These are phyloP conservation scores for Cryptosporidium ubiquitum DNA, from an alignment of 169 alveolate genomes.

Conservation along the genomic window DNA sequence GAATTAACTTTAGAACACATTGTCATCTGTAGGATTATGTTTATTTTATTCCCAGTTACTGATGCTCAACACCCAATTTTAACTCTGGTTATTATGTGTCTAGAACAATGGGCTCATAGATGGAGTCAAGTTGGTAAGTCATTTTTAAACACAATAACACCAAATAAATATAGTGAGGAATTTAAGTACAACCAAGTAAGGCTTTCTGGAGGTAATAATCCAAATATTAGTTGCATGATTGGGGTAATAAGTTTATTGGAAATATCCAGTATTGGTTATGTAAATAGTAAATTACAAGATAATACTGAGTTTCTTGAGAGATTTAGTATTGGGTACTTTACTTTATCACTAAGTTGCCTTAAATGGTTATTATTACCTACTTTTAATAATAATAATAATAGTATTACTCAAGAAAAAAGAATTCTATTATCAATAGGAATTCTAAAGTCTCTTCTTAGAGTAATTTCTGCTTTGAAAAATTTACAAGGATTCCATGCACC, in stretches of 20 bases:
- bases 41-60: slow-evolving; percentile 44
- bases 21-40: slow-evolving; percentile 59
- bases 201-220: slow-evolving; percentile 1
- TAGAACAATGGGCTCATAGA: slow-evolving; percentile 72
- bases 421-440: slow-evolving; percentile 8
- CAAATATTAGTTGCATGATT: slow-evolving; percentile 31
- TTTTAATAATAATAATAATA: background rate
- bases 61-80: slow-evolving; percentile 64
- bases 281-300: background rate
- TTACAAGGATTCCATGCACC: slow-evolving; percentile 32
- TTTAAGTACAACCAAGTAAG: slow-evolving; percentile 24
- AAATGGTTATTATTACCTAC: slow-evolving; percentile 23
- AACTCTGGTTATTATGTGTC: slow-evolving; percentile 50
- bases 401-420: background rate
- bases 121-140: slow-evolving; percentile 56
- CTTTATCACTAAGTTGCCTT: slow-evolving; percentile 49
- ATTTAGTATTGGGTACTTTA: slow-evolving; percentile 51
- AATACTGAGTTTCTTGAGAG: slow-evolving; percentile 5
- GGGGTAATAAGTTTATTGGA: slow-evolving; percentile 51
- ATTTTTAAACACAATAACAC: background rate
- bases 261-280: slow-evolving; percentile 54
- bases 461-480: slow-evolving; percentile 2
- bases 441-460: slow-evolving; percentile 26
- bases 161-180: background rate
- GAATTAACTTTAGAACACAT: slow-evolving; percentile 30